Percentiles rank a stretch among this genome's conserved stretches.
Conservation (phyloP, 208 protist species). For the Trypanosomatidae sp. region DNA sequence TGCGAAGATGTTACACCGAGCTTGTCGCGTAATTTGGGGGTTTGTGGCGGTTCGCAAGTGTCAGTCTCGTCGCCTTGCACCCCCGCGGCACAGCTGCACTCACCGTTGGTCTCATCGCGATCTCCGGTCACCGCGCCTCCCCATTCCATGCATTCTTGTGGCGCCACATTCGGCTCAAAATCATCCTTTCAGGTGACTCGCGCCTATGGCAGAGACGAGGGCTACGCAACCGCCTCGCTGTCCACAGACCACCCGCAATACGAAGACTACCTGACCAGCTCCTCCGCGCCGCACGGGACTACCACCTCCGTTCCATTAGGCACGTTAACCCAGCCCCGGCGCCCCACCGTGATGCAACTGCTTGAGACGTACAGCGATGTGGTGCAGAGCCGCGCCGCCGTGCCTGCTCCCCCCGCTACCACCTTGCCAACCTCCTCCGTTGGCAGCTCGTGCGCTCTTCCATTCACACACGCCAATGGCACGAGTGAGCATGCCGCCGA, state of each 20-base stretch:
- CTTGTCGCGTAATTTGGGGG: not conserved
- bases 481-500: not conserved
- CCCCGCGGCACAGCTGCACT: constrained; percentile 2
- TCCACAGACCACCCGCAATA: not conserved
- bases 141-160: not conserved
- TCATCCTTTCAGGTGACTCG: not conserved
- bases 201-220: not conserved
- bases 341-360: constrained; percentile 29
- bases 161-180: not conserved
- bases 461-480: not conserved
- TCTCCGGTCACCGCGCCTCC: not conserved
- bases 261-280: not conserved
- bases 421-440: constrained; percentile 2
- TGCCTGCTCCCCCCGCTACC: not conserved
- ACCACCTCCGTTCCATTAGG: constrained; percentile 12
- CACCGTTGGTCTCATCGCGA: not conserved
- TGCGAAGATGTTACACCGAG: not conserved
- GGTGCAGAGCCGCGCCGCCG: constrained; percentile 12
- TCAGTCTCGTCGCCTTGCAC: not conserved
- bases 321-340: constrained; percentile 10
- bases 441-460: not conserved
- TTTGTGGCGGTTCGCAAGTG: not conserved
- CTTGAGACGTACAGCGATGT: constrained; percentile 41
- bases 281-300: not conserved
- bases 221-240: not conserved